These are phyloP conservation scores for Tardiomyces digboiensis DNA, from an alignment of 1,139 yeast species.

Conservation along the genomic window DNA sequence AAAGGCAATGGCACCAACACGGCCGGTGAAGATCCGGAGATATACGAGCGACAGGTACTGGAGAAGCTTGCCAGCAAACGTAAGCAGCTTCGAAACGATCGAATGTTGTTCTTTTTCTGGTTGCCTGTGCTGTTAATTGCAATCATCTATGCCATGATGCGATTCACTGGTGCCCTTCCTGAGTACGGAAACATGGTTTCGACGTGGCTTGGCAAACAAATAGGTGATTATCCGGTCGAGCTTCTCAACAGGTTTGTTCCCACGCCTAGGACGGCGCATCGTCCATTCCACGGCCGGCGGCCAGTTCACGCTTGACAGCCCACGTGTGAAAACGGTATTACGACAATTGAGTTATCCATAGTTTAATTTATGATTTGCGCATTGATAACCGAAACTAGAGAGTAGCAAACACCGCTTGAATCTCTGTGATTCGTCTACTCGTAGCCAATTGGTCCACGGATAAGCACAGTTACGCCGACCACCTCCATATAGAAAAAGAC, in stretches of 20 bases:
- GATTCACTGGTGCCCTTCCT: neutral
- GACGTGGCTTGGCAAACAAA: neutral
- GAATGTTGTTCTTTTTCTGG: slow-evolving; percentile 87
- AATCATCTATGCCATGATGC: slow-evolving; percentile 2
- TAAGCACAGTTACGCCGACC: too few species aligned
- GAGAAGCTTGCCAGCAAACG: slow-evolving; percentile 20
- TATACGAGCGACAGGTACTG: slow-evolving; percentile 18
- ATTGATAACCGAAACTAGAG: too few species aligned
- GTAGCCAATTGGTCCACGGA: too few species aligned
- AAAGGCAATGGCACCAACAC: neutral
- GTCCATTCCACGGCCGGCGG: neutral
- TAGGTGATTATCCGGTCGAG: neutral
- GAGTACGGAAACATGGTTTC: neutral
- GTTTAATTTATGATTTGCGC: too few species aligned
- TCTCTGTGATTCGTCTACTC: too few species aligned
- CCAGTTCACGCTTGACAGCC: too few species aligned
- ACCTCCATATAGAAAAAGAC: too few species aligned
- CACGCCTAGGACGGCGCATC: neutral
- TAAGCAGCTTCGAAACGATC: slow-evolving; percentile 69
- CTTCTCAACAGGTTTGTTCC: neutral
- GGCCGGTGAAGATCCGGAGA: slow-evolving; percentile 1
- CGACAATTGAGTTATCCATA: too few species aligned
- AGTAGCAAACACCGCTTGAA: too few species aligned
- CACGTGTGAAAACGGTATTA: too few species aligned
- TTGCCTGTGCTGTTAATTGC: slow-evolving; percentile 21